Evolutionary conservation across 1,284 basidiomycete species (phyloP).

Genomic region (Leucocoprinus gongylophorus): DNA sequence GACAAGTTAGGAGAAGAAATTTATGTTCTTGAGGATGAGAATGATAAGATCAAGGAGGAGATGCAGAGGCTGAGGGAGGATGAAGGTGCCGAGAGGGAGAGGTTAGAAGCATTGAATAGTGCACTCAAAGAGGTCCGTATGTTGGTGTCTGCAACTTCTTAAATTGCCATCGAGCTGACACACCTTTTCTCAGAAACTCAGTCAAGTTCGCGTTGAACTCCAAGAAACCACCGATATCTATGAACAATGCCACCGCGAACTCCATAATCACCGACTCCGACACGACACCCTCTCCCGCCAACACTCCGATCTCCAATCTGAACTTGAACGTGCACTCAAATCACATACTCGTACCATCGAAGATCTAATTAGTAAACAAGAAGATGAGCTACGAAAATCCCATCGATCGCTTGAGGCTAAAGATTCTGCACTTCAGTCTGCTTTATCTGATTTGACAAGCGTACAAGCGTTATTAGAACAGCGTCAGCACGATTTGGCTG

Average conservation of each 20-base stretch:
- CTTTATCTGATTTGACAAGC: constrained; percentile 55
- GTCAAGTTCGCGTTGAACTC: constrained; percentile 51
- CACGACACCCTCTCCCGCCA: constrained; percentile 73
- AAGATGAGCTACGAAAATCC: constrained; percentile 49
- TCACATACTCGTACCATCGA: constrained; percentile 49
- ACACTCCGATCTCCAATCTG: constrained; percentile 66
- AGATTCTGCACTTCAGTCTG: constrained; percentile 55
- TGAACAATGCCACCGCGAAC: constrained; percentile 52
- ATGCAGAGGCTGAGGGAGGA: constrained; percentile 37
- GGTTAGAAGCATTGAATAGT: constrained; percentile 61
- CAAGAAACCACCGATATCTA: constrained; percentile 55
- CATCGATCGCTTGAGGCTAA: constrained; percentile 59
- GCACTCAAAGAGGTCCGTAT: constrained; percentile 70
- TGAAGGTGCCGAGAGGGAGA: constrained; percentile 64
- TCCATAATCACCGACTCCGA: constrained; percentile 52
- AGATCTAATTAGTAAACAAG: constrained; percentile 53
- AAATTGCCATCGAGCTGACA: not conserved
- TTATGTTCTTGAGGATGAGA: constrained; percentile 51
- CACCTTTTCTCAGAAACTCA: constrained; percentile 50
- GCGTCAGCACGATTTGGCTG: constrained; percentile 66
- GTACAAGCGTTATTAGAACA: constrained; percentile 55
- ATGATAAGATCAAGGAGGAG: constrained; percentile 46
- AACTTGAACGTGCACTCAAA: constrained; percentile 52
- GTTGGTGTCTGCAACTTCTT: not conserved
- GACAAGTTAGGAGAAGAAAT: constrained; percentile 63